Percentiles rank a stretch among this genome's conserved stretches.
These are phyloP conservation scores for Globisporangium mamillatum DNA, from an alignment of 352 stramenopile species.

Conservation along the genomic window DNA sequence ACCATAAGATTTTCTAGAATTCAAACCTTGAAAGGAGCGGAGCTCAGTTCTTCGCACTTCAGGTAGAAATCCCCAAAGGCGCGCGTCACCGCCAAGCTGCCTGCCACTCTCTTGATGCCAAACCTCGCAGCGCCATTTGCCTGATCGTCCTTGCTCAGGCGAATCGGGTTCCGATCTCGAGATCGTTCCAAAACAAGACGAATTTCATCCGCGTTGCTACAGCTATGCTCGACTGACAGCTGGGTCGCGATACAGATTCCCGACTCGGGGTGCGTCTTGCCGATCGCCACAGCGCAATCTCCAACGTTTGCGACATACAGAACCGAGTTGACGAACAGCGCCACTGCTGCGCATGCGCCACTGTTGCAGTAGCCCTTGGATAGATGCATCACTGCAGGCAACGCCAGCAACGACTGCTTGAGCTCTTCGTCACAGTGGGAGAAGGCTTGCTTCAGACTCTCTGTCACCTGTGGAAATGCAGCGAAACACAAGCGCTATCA, in stretches of 20 bases:
- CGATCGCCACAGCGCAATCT: constrained; percentile 89
- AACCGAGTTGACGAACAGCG: constrained; percentile 51
- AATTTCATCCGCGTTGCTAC: constrained; percentile 48
- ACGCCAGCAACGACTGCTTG: constrained; percentile 47
- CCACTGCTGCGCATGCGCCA: constrained; percentile 58
- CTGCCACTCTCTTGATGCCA: constrained; percentile 90
- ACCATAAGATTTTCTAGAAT: constrained; percentile 25
- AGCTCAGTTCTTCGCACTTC: constrained; percentile 90
- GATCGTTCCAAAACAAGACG: constrained; percentile 59
- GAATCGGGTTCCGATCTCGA: constrained; percentile 77
- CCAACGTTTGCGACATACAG: constrained; percentile 91
- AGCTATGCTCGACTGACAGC: constrained; percentile 60
- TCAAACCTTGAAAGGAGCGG: constrained; percentile 89
- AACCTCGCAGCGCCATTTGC: constrained; percentile 55
- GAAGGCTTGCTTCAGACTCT: constrained; percentile 38
- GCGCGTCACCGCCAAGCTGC: constrained; percentile 89
- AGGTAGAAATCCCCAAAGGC: constrained; percentile 93
- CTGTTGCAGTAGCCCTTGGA: constrained; percentile 74
- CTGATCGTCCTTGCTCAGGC: constrained; percentile 91
- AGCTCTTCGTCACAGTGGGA: constrained; percentile 51
- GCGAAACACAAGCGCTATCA: neutral
- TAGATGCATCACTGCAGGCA: constrained; percentile 37
- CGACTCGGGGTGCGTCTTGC: constrained; percentile 44
- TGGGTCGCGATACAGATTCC: constrained; percentile 28
- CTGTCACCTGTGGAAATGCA: constrained; percentile 12